A percentile compares a stretch with the other conserved stretches of the same genome.
phyloP scores from a whole-genome alignment of 139 green algal species.

The Chlorokybus atmophyticus region DNA sequence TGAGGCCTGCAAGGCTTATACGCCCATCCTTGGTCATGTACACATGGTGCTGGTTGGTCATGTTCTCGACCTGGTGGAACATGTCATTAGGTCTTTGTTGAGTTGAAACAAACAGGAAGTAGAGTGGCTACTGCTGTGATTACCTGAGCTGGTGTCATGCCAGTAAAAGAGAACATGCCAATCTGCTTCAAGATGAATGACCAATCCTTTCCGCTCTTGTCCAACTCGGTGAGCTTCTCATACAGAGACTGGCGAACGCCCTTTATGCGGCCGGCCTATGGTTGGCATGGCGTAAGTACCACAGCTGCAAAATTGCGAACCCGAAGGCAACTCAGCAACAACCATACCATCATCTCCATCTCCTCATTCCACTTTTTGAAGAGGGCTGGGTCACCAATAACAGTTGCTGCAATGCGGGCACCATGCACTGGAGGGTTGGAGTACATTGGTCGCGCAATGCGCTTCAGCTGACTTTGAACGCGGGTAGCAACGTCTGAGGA shows the following conservation, averaged over 20 bases:
- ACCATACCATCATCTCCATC: slow-evolving; percentile 88
- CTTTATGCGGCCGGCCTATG: slow-evolving; percentile 21
- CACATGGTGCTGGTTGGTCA: slow-evolving; percentile 83
- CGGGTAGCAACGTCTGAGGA: slow-evolving; percentile 33
- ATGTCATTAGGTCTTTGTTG: neutral
- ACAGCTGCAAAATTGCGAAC: too few relatives aligned
- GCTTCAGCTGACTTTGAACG: slow-evolving; percentile 84
- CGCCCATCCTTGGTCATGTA: slow-evolving; percentile 96
- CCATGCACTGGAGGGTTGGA: slow-evolving; percentile 81
- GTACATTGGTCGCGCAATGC: slow-evolving; percentile 78
- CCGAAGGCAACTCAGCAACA: slow-evolving; percentile 52
- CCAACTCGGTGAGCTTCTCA: slow-evolving; percentile 41
- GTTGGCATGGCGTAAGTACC: too few relatives aligned
- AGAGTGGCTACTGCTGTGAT: slow-evolving; percentile 33
- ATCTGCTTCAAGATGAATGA: slow-evolving; percentile 79
- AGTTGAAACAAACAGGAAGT: neutral
- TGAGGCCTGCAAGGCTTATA: slow-evolving; percentile 88
- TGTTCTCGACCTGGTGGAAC: slow-evolving; percentile 68
- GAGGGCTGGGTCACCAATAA: slow-evolving; percentile 42
- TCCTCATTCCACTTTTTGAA: slow-evolving; percentile 87
- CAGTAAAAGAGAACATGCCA: slow-evolving; percentile 94
- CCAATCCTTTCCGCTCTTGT: slow-evolving; percentile 73
- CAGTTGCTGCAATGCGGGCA: slow-evolving; percentile 76
- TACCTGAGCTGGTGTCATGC: slow-evolving; percentile 45
- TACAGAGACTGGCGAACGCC: slow-evolving; percentile 62